phyloP scores from a whole-genome alignment of 169 alveolate genomes.

The Sarcocystis neurona region DNA sequence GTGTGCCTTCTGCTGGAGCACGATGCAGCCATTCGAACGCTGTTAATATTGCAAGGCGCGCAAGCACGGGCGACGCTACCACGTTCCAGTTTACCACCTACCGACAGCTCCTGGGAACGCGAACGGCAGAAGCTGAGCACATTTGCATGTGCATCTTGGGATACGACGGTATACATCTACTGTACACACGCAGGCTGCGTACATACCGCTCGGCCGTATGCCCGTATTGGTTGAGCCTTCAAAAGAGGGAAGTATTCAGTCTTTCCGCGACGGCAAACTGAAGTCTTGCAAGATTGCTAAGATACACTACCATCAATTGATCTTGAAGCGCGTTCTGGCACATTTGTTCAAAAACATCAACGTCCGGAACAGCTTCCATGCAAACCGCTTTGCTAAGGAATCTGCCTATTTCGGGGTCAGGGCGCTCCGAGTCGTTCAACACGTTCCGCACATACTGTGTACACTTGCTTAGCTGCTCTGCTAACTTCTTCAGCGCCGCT shows the following conservation, averaged over 20 bases:
- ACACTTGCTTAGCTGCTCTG: conserved; percentile 48
- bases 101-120: too few relatives aligned
- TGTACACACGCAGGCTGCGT: too few relatives aligned
- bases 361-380: conserved; percentile 72
- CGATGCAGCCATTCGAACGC: too few relatives aligned
- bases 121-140: too few relatives aligned
- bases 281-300: conserved; percentile 78
- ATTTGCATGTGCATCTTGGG: too few relatives aligned
- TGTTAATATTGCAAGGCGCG: too few relatives aligned
- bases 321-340: conserved; percentile 85
- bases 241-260: conserved; percentile 79
- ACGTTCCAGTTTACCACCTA: too few relatives aligned
- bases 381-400: conserved; percentile 78
- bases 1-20: too few relatives aligned
- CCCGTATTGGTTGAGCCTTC: too few relatives aligned
- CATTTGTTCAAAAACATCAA: conserved; percentile 78
- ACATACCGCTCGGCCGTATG: too few relatives aligned
- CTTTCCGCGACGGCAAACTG: conserved; percentile 86
- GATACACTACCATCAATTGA: conserved; percentile 79
- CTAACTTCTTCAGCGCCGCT: conserved; percentile 60
- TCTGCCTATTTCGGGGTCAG: conserved; percentile 83
- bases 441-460: conserved; percentile 50
- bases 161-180: too few relatives aligned
- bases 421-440: conserved; percentile 37
- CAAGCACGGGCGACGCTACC: too few relatives aligned